Evolutionary conservation across 1,284 basidiomycete species (phyloP), one percentile per base, ranked within the genome.

Genomic region (Ceratobasidium sp.): DNA sequence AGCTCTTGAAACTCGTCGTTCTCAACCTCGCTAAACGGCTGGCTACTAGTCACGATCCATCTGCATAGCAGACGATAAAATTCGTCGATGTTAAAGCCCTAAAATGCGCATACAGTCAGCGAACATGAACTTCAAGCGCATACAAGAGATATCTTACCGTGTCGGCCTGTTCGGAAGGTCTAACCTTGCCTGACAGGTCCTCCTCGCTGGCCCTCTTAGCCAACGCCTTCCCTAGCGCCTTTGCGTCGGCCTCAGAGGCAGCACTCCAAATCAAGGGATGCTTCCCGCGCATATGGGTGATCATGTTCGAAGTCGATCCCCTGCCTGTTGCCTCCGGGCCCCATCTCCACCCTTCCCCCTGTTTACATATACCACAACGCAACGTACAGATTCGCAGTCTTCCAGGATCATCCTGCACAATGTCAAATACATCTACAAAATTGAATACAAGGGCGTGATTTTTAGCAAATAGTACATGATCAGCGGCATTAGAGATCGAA

Each of bases 21-120:
- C 21, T 71, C 70, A 12, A 71, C 58, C n/a, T 36, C 58, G 18
- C 58, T 62, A 48, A 60, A 62, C 1, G 69, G 69, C 69, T 62
- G 34, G 32, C 45, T 43, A 23, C 39, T 21, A 3, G 50, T 46
- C 9, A 71, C 57, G 32, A 71, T 62, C 53, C 57, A 60, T 14
- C 57, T 14, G 9, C n/a, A 36, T 21, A 71, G 21, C 14, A 9
- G 23, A 10, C 26, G 32, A 36, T 60, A 43, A n/a, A 71, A 46
- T 26, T 43, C 36, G 18, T 71, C 69, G 6, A 41, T 41, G 34
- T 59, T 36, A 23, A 55, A 55, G 12, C 26, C 9, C 52, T 55
- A 55, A 36, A 59, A 21, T 34, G 32, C n/a, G n/a, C n/a, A n/a
- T n/a, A 30, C 23, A 36, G 18, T 9, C 26, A 32, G 14, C 41